Percentiles rank a stretch among this genome's conserved stretches.
These are phyloP conservation scores for Phytophthora palmivora DNA, from an alignment of 352 stramenopile species.

Conservation along the genomic window DNA sequence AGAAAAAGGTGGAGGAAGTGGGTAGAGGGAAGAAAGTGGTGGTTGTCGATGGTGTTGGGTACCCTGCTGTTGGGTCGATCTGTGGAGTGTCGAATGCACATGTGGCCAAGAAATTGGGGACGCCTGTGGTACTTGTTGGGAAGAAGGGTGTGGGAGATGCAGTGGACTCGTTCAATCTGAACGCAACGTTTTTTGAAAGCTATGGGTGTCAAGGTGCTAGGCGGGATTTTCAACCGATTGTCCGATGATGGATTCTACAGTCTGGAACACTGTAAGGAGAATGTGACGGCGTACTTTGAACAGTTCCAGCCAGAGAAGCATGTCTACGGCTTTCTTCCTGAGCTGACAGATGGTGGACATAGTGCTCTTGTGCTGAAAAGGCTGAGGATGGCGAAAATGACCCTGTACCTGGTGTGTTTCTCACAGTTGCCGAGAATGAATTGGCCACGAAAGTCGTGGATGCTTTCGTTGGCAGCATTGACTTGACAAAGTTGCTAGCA, in stretches of 20 bases:
- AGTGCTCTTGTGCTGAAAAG: slow-evolving; percentile 33
- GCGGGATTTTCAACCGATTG: slow-evolving; percentile 97
- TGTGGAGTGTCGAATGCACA: slow-evolving; percentile 81
- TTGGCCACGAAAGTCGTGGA: slow-evolving; percentile 49
- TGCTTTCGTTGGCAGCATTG: slow-evolving; percentile 42
- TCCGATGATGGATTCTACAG: slow-evolving; percentile 95
- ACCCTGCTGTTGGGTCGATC: slow-evolving; percentile 91
- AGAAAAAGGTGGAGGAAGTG: slow-evolving; percentile 89
- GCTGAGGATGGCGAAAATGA: slow-evolving; percentile 18
- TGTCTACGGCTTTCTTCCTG: slow-evolving; percentile 88
- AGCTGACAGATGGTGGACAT: slow-evolving; percentile 48
- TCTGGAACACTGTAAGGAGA: slow-evolving; percentile 89
- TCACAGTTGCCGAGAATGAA: slow-evolving; percentile 31
- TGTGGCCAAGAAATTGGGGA: slow-evolving; percentile 66
- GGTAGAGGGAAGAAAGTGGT: slow-evolving; percentile 91
- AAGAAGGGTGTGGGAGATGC: slow-evolving; percentile 97
- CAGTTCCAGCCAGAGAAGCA: slow-evolving; percentile 72
- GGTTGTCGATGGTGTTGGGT: slow-evolving; percentile 97
- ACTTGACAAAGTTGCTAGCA: slow-evolving; percentile 47
- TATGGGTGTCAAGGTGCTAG: slow-evolving; percentile 93
- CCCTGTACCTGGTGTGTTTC: slow-evolving; percentile 32
- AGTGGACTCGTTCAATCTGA: slow-evolving; percentile 98
- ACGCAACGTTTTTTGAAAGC: slow-evolving; percentile 95
- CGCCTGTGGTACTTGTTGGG: slow-evolving; percentile 94
- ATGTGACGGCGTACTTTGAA: slow-evolving; percentile 93